These are phyloP conservation scores for Monosporascus sp. DNA, from an alignment of 2,329 filamentous ascomycete genomes.

Conservation along the genomic window DNA sequence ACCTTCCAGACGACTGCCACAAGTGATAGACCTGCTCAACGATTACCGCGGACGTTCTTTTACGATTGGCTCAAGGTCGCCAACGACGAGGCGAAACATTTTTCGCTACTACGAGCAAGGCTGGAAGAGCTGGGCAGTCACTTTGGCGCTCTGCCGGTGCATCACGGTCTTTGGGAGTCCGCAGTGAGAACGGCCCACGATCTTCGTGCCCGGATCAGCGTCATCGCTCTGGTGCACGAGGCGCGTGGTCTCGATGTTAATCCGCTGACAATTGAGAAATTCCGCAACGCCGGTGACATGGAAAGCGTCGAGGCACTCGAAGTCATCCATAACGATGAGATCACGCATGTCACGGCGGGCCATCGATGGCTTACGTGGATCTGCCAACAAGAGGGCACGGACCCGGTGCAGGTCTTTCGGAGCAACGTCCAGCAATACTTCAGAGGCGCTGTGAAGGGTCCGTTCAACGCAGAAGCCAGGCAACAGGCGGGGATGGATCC, in stretches of 20 bases:
- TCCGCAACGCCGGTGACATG: constrained; percentile 32
- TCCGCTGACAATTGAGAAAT: constrained; percentile 41
- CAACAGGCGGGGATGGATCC: constrained; percentile 37
- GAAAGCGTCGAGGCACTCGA: constrained; percentile 36
- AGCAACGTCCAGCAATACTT: constrained; percentile 37
- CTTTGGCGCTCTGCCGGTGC: constrained; percentile 39
- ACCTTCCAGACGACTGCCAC: constrained; percentile 31
- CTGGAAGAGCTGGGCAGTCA: constrained; percentile 38
- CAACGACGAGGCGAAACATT: constrained; percentile 42
- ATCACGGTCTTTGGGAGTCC: constrained; percentile 40
- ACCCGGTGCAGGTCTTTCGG: constrained; percentile 39
- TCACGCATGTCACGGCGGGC: constrained; percentile 42
- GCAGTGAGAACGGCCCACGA: constrained; percentile 36
- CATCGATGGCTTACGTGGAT: constrained; percentile 43
- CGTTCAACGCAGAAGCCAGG: constrained; percentile 39
- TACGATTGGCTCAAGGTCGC: constrained; percentile 44
- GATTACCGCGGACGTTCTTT: constrained; percentile 37
- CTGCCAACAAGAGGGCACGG: constrained; percentile 36
- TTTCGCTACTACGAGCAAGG: constrained; percentile 37
- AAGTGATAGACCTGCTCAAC: constrained; percentile 11
- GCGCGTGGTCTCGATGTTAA: constrained; percentile 41
- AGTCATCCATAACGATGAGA: constrained; percentile 42
- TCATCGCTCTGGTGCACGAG: constrained; percentile 42
- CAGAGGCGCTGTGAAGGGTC: constrained; percentile 34
- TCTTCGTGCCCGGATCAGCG: constrained; percentile 38